Conservation (phyloP, 148 eudicot genomes). For the Oxyria digyna region DNA sequence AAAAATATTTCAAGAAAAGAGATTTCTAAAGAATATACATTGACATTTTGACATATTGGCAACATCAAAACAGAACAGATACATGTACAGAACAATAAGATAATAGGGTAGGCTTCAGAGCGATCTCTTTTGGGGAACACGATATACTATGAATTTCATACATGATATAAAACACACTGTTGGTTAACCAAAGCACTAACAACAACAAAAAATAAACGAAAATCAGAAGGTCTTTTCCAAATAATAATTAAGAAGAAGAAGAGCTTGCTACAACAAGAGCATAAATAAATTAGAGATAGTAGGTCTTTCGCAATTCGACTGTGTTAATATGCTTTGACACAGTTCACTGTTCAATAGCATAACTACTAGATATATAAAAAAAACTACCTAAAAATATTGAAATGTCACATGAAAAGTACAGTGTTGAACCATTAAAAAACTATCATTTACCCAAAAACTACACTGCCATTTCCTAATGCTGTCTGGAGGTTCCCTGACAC, state of each 20-base stretch:
- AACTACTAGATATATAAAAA: background rate
- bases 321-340: background rate
- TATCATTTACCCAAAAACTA: constrained; percentile 52
- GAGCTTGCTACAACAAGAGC: no score
- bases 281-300: no score
- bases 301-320: background rate
- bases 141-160: background rate
- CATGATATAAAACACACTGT: no score
- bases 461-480: constrained; percentile 39
- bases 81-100: background rate
- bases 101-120: background rate
- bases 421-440: background rate
- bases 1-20: background rate
- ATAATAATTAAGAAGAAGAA: no score
- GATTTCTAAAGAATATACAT: background rate
- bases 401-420: background rate
- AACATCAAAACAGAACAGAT: background rate
- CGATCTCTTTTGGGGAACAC: background rate
- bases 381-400: background rate
- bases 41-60: background rate
- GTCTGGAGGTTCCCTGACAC: constrained; percentile 53
- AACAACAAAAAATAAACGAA: background rate
- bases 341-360: background rate
- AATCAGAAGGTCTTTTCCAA: no score
- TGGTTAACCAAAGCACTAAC: background rate